These are phyloP conservation scores for Asclepias syriaca DNA, from an alignment of 257 asterid genomes.

Conservation along the genomic window DNA sequence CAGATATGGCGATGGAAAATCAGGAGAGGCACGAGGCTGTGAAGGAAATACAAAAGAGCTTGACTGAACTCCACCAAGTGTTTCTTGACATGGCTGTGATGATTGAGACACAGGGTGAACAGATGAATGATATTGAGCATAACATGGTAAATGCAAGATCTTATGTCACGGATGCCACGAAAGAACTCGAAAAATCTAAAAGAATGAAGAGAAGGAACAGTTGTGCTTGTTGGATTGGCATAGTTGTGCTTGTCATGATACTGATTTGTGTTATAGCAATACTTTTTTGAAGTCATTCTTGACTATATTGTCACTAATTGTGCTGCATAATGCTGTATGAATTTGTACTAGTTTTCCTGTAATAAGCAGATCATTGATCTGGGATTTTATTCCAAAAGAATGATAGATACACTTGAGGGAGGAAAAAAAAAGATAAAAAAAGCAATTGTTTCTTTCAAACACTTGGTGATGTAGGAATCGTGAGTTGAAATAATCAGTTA, in stretches of 20 bases:
- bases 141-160: slow-evolving; percentile 52
- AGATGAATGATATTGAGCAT: slow-evolving; percentile 66
- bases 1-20: slow-evolving; percentile 43
- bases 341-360: neutral
- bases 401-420: slow-evolving; percentile 3
- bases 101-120: slow-evolving; percentile 78
- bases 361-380: neutral
- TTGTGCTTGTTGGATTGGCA: slow-evolving; percentile 63
- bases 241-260: slow-evolving; percentile 41
- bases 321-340: neutral
- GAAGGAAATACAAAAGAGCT: slow-evolving; percentile 61
- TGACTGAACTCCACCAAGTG: slow-evolving; percentile 65
- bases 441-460: too few species aligned
- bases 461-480: too few species aligned
- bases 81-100: slow-evolving; percentile 87
- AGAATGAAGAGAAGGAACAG: slow-evolving; percentile 41
- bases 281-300: slow-evolving; percentile 36
- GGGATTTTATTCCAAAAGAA: slow-evolving; percentile 8
- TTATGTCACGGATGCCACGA: slow-evolving; percentile 36
- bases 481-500: too few species aligned
- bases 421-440: neutral
- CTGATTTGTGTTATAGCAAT: slow-evolving; percentile 53
- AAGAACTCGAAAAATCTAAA: slow-evolving; percentile 59
- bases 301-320: too few species aligned
- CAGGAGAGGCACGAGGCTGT: slow-evolving; percentile 54